Conservation (phyloP, 495 filamentous ascomycete species). For the Penicillium cosmopolitanum region DNA sequence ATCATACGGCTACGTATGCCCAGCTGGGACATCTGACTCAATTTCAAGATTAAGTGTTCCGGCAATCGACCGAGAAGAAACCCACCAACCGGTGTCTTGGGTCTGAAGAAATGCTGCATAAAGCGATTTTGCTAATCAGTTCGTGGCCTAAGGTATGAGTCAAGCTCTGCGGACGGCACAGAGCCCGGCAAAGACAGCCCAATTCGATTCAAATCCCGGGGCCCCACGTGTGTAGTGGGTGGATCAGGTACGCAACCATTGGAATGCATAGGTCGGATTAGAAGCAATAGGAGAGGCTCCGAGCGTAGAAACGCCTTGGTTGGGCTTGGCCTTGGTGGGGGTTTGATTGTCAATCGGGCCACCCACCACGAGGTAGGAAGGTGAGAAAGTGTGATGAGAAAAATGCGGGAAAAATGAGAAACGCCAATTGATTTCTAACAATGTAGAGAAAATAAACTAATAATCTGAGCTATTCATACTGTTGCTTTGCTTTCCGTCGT, state of each 20-base stretch:
- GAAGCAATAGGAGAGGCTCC: constrained; percentile 5
- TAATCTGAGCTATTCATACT: constrained; percentile 8
- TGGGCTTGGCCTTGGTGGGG: constrained; percentile 10
- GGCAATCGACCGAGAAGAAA: constrained; percentile 9
- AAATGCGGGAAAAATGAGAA: constrained; percentile 1
- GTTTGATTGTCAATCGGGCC: constrained; percentile 25
- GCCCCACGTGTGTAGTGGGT: constrained; percentile 21
- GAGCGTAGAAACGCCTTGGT: background rate
- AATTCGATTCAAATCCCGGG: constrained; percentile 2
- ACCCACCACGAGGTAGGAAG: constrained; percentile 21
- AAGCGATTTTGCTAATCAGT: background rate
- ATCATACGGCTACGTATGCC: background rate
- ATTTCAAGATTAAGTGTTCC: constrained; percentile 16
- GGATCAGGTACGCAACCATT: constrained; percentile 12
- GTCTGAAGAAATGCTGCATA: background rate
- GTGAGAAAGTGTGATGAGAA: constrained; percentile 1
- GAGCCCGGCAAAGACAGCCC: constrained; percentile 5
- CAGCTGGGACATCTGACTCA: constrained; percentile 1
- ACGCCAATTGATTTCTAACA: constrained; percentile 19
- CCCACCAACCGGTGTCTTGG: background rate
- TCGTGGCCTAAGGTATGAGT: constrained; percentile 15
- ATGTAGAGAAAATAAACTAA: constrained; percentile 5
- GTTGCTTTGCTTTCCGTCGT: constrained; percentile 11
- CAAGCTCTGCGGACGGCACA: constrained; percentile 14
- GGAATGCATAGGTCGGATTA: constrained; percentile 11